phyloP scores from a whole-genome alignment of 495 filamentous ascomycete species.

The Podospora pseudopauciseta region DNA sequence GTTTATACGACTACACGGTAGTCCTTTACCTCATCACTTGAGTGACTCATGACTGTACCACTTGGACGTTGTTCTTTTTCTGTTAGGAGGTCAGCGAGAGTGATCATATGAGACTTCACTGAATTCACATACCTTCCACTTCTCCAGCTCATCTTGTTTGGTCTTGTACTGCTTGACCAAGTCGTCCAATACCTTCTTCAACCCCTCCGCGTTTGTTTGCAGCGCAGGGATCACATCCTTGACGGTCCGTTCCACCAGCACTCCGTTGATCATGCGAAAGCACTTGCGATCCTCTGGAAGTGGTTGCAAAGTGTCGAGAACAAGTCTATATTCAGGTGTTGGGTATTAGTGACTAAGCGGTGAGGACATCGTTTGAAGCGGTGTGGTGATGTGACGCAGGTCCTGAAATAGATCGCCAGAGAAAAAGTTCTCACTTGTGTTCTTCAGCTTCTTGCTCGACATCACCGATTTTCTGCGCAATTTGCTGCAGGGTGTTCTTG shows the following conservation, averaged over 20 bases:
- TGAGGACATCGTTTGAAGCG: constrained; percentile 32
- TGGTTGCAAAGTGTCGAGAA: constrained; percentile 87
- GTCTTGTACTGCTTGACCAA: constrained; percentile 94
- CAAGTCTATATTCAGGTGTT: constrained; percentile 61
- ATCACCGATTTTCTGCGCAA: constrained; percentile 94
- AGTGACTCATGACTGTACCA: constrained; percentile 66
- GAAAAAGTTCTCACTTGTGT: constrained; percentile 71
- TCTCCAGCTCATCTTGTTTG: constrained; percentile 93
- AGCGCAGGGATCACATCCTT: constrained; percentile 86
- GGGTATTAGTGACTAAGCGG: constrained; percentile 26
- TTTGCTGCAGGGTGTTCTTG: constrained; percentile 89
- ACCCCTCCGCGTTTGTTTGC: constrained; percentile 88
- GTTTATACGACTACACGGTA: background rate
- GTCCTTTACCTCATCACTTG: background rate
- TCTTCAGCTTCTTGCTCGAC: constrained; percentile 96
- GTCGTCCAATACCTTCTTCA: constrained; percentile 95
- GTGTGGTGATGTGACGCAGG: constrained; percentile 35
- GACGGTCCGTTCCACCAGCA: constrained; percentile 89
- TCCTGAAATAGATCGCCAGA: constrained; percentile 14
- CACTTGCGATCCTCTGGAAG: constrained; percentile 86
- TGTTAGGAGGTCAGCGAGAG: constrained; percentile 38
- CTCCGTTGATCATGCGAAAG: constrained; percentile 98
- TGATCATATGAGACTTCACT: background rate
- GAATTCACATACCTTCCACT: constrained; percentile 81
- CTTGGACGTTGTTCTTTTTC: constrained; percentile 99